A percentile compares a stretch with the other conserved stretches of the same genome.
Evolutionary conservation across 2,329 filamentous ascomycete species (phyloP).

Genomic region (Clonostachys chloroleuca): DNA sequence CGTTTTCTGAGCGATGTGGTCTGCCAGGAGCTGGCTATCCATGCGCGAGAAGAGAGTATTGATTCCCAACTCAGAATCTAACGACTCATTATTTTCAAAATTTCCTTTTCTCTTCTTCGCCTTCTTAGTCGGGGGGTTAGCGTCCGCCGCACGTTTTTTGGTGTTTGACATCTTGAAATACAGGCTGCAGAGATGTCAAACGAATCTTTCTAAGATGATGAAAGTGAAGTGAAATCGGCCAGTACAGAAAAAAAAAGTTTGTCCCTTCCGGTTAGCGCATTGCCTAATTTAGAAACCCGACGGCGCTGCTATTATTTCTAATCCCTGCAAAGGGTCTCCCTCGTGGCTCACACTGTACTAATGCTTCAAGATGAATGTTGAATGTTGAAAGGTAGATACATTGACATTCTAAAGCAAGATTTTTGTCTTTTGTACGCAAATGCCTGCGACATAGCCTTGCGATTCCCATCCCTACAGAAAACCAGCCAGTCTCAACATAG

Average conservation of each 20-base stretch:
- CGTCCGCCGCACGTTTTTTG: slow-evolving; percentile 53
- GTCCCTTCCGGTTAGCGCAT: neutral
- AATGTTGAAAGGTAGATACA: too few species aligned
- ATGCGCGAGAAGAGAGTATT: slow-evolving; percentile 79
- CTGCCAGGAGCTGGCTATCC: slow-evolving; percentile 78
- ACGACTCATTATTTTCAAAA: slow-evolving; percentile 47
- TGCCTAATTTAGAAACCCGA: too few species aligned
- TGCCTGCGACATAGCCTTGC: too few species aligned
- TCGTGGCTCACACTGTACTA: too few species aligned
- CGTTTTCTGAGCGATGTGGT: slow-evolving; percentile 78
- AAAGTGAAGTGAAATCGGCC: neutral
- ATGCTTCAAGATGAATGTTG: too few species aligned
- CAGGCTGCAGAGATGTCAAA: neutral
- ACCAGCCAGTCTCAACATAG: too few species aligned
- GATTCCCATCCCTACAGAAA: too few species aligned
- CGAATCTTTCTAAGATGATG: neutral
- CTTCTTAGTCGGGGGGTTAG: slow-evolving; percentile 34
- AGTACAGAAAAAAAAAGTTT: neutral
- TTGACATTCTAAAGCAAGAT: too few species aligned
- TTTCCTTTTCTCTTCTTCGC: slow-evolving; percentile 48
- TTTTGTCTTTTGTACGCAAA: too few species aligned
- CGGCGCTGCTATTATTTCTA: too few species aligned
- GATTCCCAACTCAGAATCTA: slow-evolving; percentile 68
- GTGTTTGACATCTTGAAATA: slow-evolving; percentile 27
- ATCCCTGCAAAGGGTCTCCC: too few species aligned